Conservation (phyloP, 306 rosid genomes). For the Luffa aegyptiaca region DNA sequence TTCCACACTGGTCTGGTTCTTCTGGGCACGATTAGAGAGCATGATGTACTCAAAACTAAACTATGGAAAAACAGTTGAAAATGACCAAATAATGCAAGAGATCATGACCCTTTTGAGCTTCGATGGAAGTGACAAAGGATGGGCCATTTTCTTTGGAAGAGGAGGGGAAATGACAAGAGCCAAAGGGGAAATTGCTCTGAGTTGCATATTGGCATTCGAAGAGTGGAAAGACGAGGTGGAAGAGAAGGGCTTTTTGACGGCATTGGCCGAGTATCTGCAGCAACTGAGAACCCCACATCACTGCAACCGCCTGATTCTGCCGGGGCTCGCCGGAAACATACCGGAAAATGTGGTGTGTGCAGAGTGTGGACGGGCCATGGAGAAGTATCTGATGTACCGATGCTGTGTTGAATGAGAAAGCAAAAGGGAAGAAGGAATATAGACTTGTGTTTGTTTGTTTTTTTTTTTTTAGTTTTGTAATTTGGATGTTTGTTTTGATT, state of each 20-base stretch:
- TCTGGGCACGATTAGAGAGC: conserved; percentile 78
- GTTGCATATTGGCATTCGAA: conserved; percentile 23
- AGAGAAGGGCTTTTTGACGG: conserved; percentile 26
- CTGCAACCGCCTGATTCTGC: conserved; percentile 70
- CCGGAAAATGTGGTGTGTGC: conserved; percentile 65
- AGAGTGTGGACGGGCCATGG: conserved; percentile 87
- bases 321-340: conserved; percentile 49
- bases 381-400: conserved; percentile 79
- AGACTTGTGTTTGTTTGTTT: background rate
- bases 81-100: conserved; percentile 54
- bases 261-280: conserved; percentile 22
- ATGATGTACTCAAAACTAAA: conserved; percentile 68
- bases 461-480: background rate
- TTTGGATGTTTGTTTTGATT: background rate
- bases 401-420: conserved; percentile 37
- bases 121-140: conserved; percentile 70
- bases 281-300: conserved; percentile 50
- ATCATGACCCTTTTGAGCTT: conserved; percentile 65
- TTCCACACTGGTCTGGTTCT: conserved; percentile 55
- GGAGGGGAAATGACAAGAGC: conserved; percentile 45
- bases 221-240: conserved; percentile 28
- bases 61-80: conserved; percentile 31
- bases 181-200: conserved; percentile 43
- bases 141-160: conserved; percentile 59
- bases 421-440: background rate